Evolutionary conservation across 805 yeast genomes (phyloP), one percentile per base, ranked within the genome.

Genomic region (Pichia eremophila): DNA sequence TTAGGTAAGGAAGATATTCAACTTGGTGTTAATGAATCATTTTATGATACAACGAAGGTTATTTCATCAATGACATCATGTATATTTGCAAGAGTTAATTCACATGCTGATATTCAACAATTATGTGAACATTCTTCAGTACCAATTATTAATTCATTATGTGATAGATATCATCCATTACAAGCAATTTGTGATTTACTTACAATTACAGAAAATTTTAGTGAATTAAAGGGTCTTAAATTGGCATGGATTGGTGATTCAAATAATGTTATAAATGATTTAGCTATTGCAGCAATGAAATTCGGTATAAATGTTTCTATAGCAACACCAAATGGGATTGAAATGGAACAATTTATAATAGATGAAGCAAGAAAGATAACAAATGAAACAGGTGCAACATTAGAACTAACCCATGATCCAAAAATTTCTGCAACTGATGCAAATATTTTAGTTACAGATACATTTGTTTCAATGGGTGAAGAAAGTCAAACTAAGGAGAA

Each of bases 391-490:
- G 78, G 78, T 43, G 72, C 81, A 11, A 57, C 66, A 0, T 72
- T 87, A 48, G 79, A 74, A 54, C 60, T 81, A 9, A 74, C 83
- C 4, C 81, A 86, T 54, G 87, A 86, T 57, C 93, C 98, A 4
- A 58, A 68, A n/a, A 71, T 59, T 27, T 96, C 97, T 1, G 77
- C 88, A 44, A 71, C 73, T 46, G 72, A 74, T 54, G 88, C 98
- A 5, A 78, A 91, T 60, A 73, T 93, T 39, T 65, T 93, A 35
- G 98, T 91, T 41, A 93, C 99, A 15, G 99, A 93, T 60, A 93
- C 99, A 4, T 93, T 95, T 81, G 79, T 93, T 25, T 91, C 98
- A 1, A 93, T 93, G 99, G 99, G 99, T 48, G 90, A 93, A 71
- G 99, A 93, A 65, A 69, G 76, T 5, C 90, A 90, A 63, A 85